phyloP scores from a whole-genome alignment of 805 yeast genomes.

The Ogataea paradorogensis region DNA sequence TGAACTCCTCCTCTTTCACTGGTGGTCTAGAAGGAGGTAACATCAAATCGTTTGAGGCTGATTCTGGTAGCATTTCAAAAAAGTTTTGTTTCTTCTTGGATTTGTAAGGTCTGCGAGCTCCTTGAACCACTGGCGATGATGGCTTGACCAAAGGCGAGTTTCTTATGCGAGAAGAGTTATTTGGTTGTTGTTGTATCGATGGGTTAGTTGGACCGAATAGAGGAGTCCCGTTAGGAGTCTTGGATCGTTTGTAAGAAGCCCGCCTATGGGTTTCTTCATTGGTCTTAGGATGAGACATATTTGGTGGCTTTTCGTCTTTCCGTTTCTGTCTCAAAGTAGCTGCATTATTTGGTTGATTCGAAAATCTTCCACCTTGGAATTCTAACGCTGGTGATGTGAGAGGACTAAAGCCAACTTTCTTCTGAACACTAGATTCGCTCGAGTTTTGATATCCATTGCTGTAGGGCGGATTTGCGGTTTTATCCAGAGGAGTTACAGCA shows the following conservation, averaged over 20 bases:
- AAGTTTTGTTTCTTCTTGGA: conserved; percentile 13
- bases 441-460: conserved; percentile 1
- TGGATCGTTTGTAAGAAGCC: conserved; percentile 32
- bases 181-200: conserved; percentile 13
- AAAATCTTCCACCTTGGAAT: conserved; percentile 37
- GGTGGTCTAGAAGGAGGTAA: conserved; percentile 26
- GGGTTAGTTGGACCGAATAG: conserved; percentile 34
- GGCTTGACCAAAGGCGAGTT: conserved; percentile 40
- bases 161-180: conserved; percentile 18
- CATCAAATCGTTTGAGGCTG: conserved; percentile 30
- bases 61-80: conserved; percentile 33
- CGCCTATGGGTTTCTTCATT: conserved; percentile 19
- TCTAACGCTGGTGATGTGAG: conserved; percentile 68
- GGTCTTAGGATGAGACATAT: conserved; percentile 22
- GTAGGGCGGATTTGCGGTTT: conserved; percentile 14
- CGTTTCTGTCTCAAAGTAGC: conserved; percentile 28
- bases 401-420: conserved; percentile 39
- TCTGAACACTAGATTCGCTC: background rate
- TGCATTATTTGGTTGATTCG: conserved; percentile 11
- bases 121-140: conserved; percentile 6
- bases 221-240: conserved; percentile 41
- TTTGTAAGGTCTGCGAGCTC: conserved; percentile 10
- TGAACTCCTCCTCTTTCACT: conserved; percentile 4
- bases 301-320: conserved; percentile 24
- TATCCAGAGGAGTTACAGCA: conserved; percentile 62